These are phyloP conservation scores for Medicago arabica DNA, from an alignment of 306 rosid species.

Conservation along the genomic window DNA sequence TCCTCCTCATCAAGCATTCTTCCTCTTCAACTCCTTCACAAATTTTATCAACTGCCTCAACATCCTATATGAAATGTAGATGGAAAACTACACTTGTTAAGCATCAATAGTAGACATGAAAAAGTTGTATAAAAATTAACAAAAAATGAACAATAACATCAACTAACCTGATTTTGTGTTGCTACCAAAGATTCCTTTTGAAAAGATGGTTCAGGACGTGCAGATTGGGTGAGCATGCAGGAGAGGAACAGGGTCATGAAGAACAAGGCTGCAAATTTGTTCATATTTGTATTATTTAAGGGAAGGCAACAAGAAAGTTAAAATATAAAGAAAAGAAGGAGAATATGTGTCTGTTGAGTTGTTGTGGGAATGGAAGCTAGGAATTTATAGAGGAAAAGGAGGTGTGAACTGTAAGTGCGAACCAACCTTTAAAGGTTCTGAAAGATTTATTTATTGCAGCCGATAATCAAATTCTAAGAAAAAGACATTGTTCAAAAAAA, in stretches of 20 bases:
- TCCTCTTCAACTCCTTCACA: constrained; percentile 54
- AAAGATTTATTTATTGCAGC: constrained; percentile 34
- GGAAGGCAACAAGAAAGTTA: background rate
- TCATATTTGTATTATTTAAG: constrained; percentile 43
- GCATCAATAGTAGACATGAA: background rate
- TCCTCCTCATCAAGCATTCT: constrained; percentile 63
- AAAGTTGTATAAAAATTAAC: background rate
- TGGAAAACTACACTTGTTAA: background rate
- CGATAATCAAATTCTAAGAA: constrained; percentile 2
- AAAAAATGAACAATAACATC: background rate
- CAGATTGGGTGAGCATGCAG: constrained; percentile 37
- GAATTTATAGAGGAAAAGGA: constrained; percentile 46
- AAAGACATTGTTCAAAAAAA: background rate
- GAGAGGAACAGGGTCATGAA: constrained; percentile 46
- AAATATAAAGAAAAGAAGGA: background rate
- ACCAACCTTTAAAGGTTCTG: constrained; percentile 39
- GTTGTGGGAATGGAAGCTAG: constrained; percentile 26
- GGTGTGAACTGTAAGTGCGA: constrained; percentile 38
- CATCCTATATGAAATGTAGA: constrained; percentile 25
- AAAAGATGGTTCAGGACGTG: constrained; percentile 46
- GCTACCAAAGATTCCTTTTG: constrained; percentile 8
- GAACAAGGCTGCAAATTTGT: constrained; percentile 42
- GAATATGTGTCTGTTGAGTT: constrained; percentile 17
- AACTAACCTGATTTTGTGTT: constrained; percentile 33
- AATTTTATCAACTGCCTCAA: constrained; percentile 28